Base-by-base conservation (phyloP, 108 stramenopile species). In the Pelagomonas calceolata region DNA sequence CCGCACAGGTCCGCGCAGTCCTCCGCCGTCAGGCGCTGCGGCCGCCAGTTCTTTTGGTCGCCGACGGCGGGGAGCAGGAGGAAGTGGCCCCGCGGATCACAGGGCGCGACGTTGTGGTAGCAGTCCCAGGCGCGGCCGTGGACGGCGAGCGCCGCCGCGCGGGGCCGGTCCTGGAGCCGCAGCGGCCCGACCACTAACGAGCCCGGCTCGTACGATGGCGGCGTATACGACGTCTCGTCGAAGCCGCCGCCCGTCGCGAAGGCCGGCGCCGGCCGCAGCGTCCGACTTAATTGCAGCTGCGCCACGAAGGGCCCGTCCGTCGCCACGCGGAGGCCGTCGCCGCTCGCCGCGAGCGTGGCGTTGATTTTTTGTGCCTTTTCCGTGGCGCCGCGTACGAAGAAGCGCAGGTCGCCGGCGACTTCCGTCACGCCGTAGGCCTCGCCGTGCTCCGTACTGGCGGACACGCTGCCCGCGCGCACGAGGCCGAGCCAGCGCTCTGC, bases 41-140 rank as follows among this genome's bases (percentile, higher is more conserved):
- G 82, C 33, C 86, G 80, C 86, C 86, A 87, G 69, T 81, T 76
- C 0, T 63, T 46, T 51, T 74, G 31, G 44, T 79, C 51, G 30
- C 35, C 31, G 51, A 84, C 60, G 4, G 66, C 72, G 4, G 86
- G 86, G 34, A 87, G 30, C 0, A 85, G 71, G 7, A 87, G 76
- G 73, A 84, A 87, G 46, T 87, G 86, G 0, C 86, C 86, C 32
- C 86, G 76, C 26, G 73, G 66, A 70, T 87, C 86, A 7, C 80
- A 81, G 30, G 86, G 86, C 66, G 79, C 78, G 17, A 87, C 78
- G 75, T 87, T 87, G 71, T 85, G 9, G 39, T 43, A 43, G 39
- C 39, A 43, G 39, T 43, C 39, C 39, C 39, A 43, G 39, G 39
- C 39, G 39, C 39, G 39, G 9, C 5, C 82, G 76, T 67, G 85